Base-by-base conservation (phyloP, 148 eudicot genomes). In the Nyssa sinensis region DNA sequence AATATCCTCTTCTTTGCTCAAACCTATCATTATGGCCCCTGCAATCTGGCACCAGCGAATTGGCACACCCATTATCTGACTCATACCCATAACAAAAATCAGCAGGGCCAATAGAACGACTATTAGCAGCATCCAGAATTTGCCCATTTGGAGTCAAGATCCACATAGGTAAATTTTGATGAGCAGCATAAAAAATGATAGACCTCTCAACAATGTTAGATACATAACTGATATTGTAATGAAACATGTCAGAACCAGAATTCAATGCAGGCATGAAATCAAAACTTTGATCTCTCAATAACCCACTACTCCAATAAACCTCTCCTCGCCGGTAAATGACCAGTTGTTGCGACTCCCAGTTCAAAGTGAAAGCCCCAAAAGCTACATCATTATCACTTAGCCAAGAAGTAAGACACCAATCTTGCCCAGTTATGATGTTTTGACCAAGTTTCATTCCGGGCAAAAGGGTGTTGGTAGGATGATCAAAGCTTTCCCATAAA, bases 401-500 rank as follows among this genome's bases (percentile, higher is more conserved):
- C 31, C 68, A 62, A 14, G 76, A 73, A 33, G 21, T 47, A 0
- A 73, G 68, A 30, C 37, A 16, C 76, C 68, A 73, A 23, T 39
- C 41, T 44, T 33, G 67, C 49, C 51, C 27, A 3, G 58, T 63
- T 30, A 12, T 23, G 8, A 30, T 0, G 16, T 63, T 73, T 4
- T 2, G 63, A 44, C 76, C 76, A 14, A 73, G 58, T 55, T 73
- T 73, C 76, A 73, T 73, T 5, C 61, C 68, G 2, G 76, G 76
- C 14, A 73, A 47, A 37, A 60, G 34, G 1, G 58, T 64, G 29
- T 37, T 72, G 31, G 37, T 29, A 17, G 82, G 82, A 62, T 80
- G 72, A 75, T 80, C 78, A 30, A 80, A 80, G 51, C 83, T 80
- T 32, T 80, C 63, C 83, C 83, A 80, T 55, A 80, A 58, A 28